Percentiles rank a stretch among this genome's conserved stretches.
phyloP scores from a whole-genome alignment of 169 alveolate species.

The Plasmodium berghei region DNA sequence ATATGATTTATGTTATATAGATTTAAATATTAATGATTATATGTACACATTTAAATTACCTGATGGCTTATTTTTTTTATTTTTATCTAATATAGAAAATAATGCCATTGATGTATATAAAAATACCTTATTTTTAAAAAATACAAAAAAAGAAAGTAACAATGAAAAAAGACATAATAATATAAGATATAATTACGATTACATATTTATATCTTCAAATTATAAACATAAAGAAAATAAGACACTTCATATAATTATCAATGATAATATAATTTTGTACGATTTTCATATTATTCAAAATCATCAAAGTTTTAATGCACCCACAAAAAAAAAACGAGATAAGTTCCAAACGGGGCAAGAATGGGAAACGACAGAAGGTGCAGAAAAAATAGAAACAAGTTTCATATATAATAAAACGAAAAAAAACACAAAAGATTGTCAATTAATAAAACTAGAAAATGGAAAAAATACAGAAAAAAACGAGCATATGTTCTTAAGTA shows the following conservation, averaged over 20 bases:
- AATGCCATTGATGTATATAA: constrained; percentile 25
- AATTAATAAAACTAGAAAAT: no score
- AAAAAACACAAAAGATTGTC: no score
- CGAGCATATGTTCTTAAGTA: no score
- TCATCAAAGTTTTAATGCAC: neutral
- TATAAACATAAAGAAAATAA: constrained; percentile 43
- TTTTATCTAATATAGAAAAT: constrained; percentile 23
- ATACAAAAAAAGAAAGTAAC: neutral
- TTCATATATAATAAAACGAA: no score
- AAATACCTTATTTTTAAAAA: constrained; percentile 4
- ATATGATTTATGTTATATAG: constrained; percentile 42
- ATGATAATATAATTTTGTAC: constrained; percentile 40
- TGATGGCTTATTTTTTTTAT: constrained; percentile 46
- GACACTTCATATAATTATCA: constrained; percentile 41
- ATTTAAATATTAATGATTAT: constrained; percentile 26
- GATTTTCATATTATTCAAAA: constrained; percentile 53
- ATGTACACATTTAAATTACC: constrained; percentile 27
- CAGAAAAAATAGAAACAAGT: neutral
- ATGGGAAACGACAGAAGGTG: no score
- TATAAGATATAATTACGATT: constrained; percentile 33
- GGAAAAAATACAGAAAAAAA: no score
- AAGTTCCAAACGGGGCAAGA: neutral
- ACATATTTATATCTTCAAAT: constrained; percentile 53
- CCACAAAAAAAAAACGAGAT: neutral
- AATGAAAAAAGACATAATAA: neutral